Base-by-base conservation (phyloP, 305 asterid species). In the Rubia occidens region DNA sequence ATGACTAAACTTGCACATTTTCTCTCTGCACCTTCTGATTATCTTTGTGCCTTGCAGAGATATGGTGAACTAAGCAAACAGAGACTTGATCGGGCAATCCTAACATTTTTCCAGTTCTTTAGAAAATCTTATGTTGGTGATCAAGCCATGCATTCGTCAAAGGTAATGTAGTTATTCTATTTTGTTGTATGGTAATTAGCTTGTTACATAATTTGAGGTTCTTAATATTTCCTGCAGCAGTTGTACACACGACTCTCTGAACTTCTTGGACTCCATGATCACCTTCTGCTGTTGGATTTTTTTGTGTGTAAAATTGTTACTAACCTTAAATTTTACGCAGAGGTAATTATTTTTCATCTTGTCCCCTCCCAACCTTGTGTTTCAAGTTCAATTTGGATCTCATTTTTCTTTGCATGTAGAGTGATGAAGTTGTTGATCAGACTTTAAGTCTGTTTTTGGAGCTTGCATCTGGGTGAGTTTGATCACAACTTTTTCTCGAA, bases 111-210 rank as follows among this genome's bases (percentile, higher is more conserved):
- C 79, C 99, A 90, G 81, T 86, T 82, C 78, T 89, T 94, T 67
- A 89, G 97, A 79, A 94, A 83, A 81, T 86, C 96, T 60, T 90
- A 94, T 74, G 97, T 94, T 66, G 99, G 97, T 64, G 97, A 94
- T 78, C 97, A 90, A 79, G 96, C 99, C 66, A 89, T 94, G 90
- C 99, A 90, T 80, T 89, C 99, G 39, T 90, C 99, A 53, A 94
- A 94, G 97, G 99, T 90, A 76, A 74, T 59, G 15, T 44, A 68
- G 9, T 59, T 42, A 18, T 77, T 45, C 66, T 71, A 44, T 42
- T 70, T 75, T 68, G 42, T n/a, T 43, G 62, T 6, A 61, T 69
- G 66, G 73, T 44, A n/a, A 66, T 72, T 69, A 29, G 76, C 58
- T 73, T 71, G 67, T 32, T 64, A 74, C 69, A 42, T 73, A 61